Conservation (phyloP, 2,329 filamentous ascomycete species). For the Stemphylium beticola region DNA sequence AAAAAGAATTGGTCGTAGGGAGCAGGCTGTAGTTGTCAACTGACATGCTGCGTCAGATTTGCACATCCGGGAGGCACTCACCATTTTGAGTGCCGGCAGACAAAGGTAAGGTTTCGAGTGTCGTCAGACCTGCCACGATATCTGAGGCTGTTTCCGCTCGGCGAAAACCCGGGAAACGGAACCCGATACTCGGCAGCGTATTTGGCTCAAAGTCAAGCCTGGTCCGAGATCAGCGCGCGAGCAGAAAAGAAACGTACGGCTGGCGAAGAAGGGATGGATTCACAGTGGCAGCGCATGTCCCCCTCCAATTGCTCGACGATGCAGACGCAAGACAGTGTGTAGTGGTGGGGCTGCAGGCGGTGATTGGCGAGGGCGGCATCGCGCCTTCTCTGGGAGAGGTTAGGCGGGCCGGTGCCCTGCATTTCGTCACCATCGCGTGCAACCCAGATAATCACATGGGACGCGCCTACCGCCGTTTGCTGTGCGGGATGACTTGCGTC, state of each 20-base stretch:
- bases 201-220: not conserved
- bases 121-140: not conserved
- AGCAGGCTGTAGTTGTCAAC: conserved; percentile 30
- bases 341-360: conserved; percentile 1
- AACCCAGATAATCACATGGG: conserved; percentile 13
- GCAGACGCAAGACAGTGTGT: conserved; percentile 3
- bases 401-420: conserved; percentile 11
- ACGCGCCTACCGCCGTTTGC: conserved; percentile 16
- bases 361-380: conserved; percentile 5
- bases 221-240: conserved; percentile 3
- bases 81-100: conserved; percentile 10
- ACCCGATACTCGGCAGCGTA: not conserved
- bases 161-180: conserved; percentile 5
- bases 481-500: no score
- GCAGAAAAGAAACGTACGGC: not conserved
- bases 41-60: not conserved
- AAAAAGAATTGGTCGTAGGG: conserved; percentile 65
- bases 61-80: conserved; percentile 5
- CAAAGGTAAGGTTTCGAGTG: not conserved
- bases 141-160: not conserved
- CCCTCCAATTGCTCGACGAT: conserved; percentile 1
- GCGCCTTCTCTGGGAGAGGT: not conserved
- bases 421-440: conserved; percentile 8
- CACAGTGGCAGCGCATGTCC: not conserved
- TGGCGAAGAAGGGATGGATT: conserved; percentile 1